A percentile compares a stretch with the other conserved stretches of the same genome.
Evolutionary conservation across 495 filamentous ascomycete species (phyloP).

Genomic region (Aspergillus ostianus): DNA sequence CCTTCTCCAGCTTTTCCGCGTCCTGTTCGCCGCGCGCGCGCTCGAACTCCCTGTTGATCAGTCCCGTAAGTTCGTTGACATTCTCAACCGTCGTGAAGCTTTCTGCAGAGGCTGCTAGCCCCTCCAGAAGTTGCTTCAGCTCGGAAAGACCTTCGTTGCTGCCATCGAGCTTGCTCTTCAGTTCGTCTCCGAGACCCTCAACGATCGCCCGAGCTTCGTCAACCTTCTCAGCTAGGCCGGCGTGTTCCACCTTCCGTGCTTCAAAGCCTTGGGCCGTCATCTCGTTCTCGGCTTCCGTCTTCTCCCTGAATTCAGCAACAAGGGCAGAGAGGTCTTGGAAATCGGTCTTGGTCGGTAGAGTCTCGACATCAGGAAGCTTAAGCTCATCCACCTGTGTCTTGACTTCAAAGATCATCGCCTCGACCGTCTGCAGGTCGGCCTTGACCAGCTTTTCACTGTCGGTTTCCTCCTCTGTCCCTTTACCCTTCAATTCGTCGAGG

Average conservation of each 20-base stretch:
- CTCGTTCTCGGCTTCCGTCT: constrained; percentile 65
- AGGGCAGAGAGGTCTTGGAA: constrained; percentile 64
- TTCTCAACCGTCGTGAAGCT: constrained; percentile 57
- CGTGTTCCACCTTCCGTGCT: constrained; percentile 67
- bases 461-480: constrained; percentile 52
- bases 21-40: constrained; percentile 67
- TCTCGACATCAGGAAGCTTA: constrained; percentile 62
- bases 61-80: constrained; percentile 77
- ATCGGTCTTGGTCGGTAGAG: constrained; percentile 59
- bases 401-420: constrained; percentile 74
- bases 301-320: constrained; percentile 68
- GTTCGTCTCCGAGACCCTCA: constrained; percentile 61
- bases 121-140: constrained; percentile 59
- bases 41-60: constrained; percentile 78
- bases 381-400: constrained; percentile 73
- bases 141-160: constrained; percentile 54
- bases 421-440: constrained; percentile 73
- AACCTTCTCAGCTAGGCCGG: constrained; percentile 56
- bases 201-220: constrained; percentile 56
- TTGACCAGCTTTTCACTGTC: constrained; percentile 68
- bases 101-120: constrained; percentile 59
- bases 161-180: constrained; percentile 60
- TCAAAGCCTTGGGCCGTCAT: constrained; percentile 77
- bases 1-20: constrained; percentile 67
- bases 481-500: constrained; percentile 75